Percentiles rank a stretch among this genome's conserved stretches.
Conservation (phyloP, 2,329 filamentous ascomycete species). For the Leptographium radiaticola region DNA sequence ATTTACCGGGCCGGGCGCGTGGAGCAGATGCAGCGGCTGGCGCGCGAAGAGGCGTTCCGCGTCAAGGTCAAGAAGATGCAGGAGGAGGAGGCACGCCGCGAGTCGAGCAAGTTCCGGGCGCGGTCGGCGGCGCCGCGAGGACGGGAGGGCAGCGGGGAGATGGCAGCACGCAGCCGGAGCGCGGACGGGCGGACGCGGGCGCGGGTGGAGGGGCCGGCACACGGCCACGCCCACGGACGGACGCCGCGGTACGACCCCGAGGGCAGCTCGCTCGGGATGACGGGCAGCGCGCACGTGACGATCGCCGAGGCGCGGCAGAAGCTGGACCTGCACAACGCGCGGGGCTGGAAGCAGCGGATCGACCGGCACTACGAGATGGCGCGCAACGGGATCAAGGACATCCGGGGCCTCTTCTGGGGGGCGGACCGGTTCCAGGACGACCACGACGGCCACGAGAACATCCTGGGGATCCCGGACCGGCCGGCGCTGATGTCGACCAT, state of each 20-base stretch:
- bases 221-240: constrained; percentile 18
- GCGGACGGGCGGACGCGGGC: constrained; percentile 29
- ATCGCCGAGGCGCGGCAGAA: constrained; percentile 64
- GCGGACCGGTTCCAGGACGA: constrained; percentile 71
- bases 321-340: constrained; percentile 68
- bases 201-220: constrained; percentile 16
- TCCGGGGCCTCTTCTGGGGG: constrained; percentile 71
- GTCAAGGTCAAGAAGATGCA: constrained; percentile 77
- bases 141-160: neutral
- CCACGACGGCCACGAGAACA: constrained; percentile 67
- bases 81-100: constrained; percentile 50
- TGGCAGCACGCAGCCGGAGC: constrained; percentile 26
- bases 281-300: constrained; percentile 56
- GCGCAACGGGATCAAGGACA: constrained; percentile 61
- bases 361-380: constrained; percentile 60
- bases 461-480: constrained; percentile 73
- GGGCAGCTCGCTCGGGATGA: constrained; percentile 53
- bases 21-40: constrained; percentile 81
- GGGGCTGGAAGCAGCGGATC: constrained; percentile 87
- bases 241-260: constrained; percentile 68
- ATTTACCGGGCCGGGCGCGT: constrained; percentile 84
- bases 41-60: constrained; percentile 78
- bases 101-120: constrained; percentile 38
- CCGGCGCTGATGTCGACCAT: constrained; percentile 71
- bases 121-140: constrained; percentile 36